phyloP scores from a whole-genome alignment of 257 asterid genomes.

The Nicotiana noctiflora region DNA sequence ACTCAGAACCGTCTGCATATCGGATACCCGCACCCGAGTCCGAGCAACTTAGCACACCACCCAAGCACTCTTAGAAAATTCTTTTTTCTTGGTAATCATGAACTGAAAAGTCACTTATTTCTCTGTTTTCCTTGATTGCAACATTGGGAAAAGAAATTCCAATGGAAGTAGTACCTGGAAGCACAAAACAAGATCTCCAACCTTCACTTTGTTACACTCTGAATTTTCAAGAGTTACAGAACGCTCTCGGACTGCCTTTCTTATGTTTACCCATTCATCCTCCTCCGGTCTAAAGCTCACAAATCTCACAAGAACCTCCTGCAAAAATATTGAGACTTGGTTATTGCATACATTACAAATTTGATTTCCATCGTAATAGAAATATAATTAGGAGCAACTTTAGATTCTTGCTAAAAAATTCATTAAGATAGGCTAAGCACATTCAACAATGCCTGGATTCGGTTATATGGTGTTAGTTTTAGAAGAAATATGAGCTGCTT shows the following conservation, averaged over 20 bases:
- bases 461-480: slow-evolving; percentile 9
- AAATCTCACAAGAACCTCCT: slow-evolving; percentile 76
- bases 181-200: slow-evolving; percentile 75
- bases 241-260: slow-evolving; percentile 54
- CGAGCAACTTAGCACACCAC: too few species aligned
- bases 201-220: slow-evolving; percentile 61
- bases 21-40: too few species aligned
- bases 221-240: slow-evolving; percentile 69
- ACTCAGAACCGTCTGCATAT: too few species aligned
- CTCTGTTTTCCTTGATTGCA: too few species aligned
- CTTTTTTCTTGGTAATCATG: neutral
- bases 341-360: neutral
- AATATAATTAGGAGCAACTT: neutral
- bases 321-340: slow-evolving; percentile 8
- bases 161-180: slow-evolving; percentile 53
- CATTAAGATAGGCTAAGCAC: neutral
- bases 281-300: slow-evolving; percentile 69
- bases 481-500: slow-evolving; percentile 30
- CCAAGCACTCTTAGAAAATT: neutral
- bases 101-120: neutral
- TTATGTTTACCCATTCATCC: slow-evolving; percentile 77
- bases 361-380: neutral
- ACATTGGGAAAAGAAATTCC: neutral
- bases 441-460: neutral
- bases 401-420: neutral